These are phyloP conservation scores for Penicillium diatomitis DNA, from an alignment of 495 filamentous ascomycete species.

Conservation along the genomic window DNA sequence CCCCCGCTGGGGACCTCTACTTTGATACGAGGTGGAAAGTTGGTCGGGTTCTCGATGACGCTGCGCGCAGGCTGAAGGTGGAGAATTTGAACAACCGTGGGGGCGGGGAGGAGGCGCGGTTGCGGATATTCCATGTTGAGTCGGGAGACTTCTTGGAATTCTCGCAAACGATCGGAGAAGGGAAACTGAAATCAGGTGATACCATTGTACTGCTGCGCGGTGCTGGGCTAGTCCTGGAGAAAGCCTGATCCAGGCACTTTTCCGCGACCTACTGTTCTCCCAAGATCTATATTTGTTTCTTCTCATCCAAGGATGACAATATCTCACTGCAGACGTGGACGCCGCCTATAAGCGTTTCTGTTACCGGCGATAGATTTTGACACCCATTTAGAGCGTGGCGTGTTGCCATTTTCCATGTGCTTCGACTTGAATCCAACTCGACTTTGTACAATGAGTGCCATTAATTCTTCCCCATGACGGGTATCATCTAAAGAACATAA, in stretches of 20 bases:
- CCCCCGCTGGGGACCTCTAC: conserved; percentile 72
- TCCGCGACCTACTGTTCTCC: not conserved
- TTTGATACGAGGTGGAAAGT: conserved; percentile 83
- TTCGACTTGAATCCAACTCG: too few relatives aligned
- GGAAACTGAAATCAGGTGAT: conserved; percentile 64
- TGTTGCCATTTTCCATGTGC: too few relatives aligned
- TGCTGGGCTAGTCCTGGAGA: conserved; percentile 52
- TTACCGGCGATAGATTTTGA: too few relatives aligned
- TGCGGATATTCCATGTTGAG: conserved; percentile 89
- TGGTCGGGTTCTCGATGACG: conserved; percentile 78
- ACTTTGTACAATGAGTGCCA: not conserved
- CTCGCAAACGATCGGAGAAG: conserved; percentile 61
- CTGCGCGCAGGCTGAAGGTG: conserved; percentile 69
- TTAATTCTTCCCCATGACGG: conserved; percentile 4
- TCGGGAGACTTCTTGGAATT: conserved; percentile 79
- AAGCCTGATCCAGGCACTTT: conserved; percentile 13
- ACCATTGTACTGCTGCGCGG: conserved; percentile 84
- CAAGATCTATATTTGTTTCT: too few relatives aligned
- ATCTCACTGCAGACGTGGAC: too few relatives aligned
- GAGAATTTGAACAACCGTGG: conserved; percentile 83
- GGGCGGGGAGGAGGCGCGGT: conserved; percentile 62
- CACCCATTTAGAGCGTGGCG: too few relatives aligned
- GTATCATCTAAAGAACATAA: conserved; percentile 14
- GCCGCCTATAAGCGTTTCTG: too few relatives aligned
- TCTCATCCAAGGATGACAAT: too few relatives aligned